A percentile compares a stretch with the other conserved stretches of the same genome.
Conservation (phyloP, 2,329 filamentous ascomycete genomes). For the Keithomyces neogunnii region DNA sequence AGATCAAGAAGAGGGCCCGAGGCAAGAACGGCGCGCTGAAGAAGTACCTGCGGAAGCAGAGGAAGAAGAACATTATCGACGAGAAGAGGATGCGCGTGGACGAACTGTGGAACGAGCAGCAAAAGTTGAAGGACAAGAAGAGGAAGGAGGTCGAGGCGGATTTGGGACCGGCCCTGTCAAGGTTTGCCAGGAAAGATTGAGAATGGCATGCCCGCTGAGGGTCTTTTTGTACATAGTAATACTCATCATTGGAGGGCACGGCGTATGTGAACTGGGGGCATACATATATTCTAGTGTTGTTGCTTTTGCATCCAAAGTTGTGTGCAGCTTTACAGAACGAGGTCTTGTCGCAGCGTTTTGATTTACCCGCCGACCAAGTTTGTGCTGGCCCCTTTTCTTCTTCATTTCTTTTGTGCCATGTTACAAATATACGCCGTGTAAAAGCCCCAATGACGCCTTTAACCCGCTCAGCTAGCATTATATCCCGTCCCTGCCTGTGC, state of each 20-base stretch:
- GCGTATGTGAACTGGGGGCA: background rate
- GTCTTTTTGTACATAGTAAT: slow-evolving; percentile 9
- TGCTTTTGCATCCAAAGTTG: background rate
- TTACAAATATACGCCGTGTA: background rate
- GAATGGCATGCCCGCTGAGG: background rate
- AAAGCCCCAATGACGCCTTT: background rate
- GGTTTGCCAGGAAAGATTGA: slow-evolving; percentile 70
- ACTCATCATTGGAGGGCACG: slow-evolving; percentile 5
- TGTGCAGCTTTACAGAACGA: background rate
- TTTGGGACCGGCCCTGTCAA: slow-evolving; percentile 74
- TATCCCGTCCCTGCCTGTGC: background rate
- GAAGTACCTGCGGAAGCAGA: slow-evolving; percentile 86
- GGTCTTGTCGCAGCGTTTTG: too few relatives aligned
- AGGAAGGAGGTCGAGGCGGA: slow-evolving; percentile 58
- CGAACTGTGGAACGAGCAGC: slow-evolving; percentile 67
- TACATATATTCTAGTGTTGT: background rate
- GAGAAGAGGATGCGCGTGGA: slow-evolving; percentile 85
- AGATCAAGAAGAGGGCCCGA: slow-evolving; percentile 67
- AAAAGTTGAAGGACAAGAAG: slow-evolving; percentile 57
- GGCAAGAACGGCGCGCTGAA: slow-evolving; percentile 85
- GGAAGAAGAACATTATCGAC: slow-evolving; percentile 89
- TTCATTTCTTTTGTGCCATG: background rate
- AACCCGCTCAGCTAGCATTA: background rate
- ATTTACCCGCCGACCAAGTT: too few relatives aligned
- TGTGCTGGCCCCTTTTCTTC: too few relatives aligned